Evolutionary conservation across 176 grass and related monocot genomes (phyloP).

Genomic region (Thalia dealbata): DNA sequence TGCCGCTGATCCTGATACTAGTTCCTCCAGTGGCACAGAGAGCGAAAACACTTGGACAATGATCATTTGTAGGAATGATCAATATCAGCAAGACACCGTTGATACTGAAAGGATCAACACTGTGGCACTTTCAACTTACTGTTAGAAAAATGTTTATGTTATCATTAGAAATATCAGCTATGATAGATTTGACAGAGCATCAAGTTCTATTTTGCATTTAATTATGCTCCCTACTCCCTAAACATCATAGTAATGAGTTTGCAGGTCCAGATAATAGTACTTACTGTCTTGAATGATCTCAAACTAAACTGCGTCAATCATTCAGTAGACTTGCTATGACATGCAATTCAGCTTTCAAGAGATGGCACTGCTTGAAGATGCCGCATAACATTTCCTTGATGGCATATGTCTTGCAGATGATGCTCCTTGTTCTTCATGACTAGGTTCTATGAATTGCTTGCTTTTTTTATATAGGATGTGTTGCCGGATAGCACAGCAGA

Average conservation of each 20-base stretch:
- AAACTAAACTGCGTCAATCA: not conserved
- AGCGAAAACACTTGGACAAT: not conserved
- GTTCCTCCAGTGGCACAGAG: not conserved
- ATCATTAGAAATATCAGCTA: not conserved
- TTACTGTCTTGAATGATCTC: conserved; percentile 1
- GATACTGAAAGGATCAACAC: not conserved
- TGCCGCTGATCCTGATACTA: not conserved
- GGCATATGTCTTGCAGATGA: conserved; percentile 5
- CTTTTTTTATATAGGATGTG: not conserved
- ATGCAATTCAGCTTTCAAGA: conserved; percentile 6
- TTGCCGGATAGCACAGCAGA: conserved; percentile 2
- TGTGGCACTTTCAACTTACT: not conserved
- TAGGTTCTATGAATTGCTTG: not conserved
- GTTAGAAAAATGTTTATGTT: not conserved
- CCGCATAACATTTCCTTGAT: not conserved
- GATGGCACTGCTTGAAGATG: not conserved
- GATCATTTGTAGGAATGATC: not conserved
- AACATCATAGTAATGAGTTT: not conserved
- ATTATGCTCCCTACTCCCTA: not conserved
- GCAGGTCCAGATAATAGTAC: not conserved
- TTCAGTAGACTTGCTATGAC: not conserved
- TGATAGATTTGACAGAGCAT: not conserved
- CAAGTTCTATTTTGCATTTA: not conserved
- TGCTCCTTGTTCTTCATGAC: not conserved
- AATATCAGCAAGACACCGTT: not conserved